Base-by-base conservation (phyloP, 2,329 filamentous ascomycete species). In the Epichloe amarillans region DNA sequence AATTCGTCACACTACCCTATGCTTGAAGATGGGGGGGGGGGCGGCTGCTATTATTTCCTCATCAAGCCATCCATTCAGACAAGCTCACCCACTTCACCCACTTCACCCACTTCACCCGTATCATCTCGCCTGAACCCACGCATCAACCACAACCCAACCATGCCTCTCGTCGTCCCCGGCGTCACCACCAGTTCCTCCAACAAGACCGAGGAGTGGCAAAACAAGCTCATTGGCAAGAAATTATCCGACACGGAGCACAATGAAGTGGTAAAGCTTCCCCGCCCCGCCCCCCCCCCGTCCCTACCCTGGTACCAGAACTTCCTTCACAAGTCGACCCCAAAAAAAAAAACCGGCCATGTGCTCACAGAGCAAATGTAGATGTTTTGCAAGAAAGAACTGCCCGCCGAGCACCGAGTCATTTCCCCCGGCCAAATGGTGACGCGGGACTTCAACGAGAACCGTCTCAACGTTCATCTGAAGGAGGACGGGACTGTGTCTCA, bases 111-210 rank as follows among this genome's bases (percentile, higher is more conserved):
- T n/a, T n/a, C 1, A 10, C 3, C 3, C 8, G 26, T 4, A 0
- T 30, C 8, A 30, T 30, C 26, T 4, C 26, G 3, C 8, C 26
- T 4, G 3, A 30, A 30, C 41, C 41, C 21, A 11, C 23, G 19
- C 23, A 26, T 17, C 11, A 17, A 17, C 38, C 19, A 17, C 15
- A 12, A 44, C 47, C 26, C 39, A 53, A 64, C n/a, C 68, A 82
- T 84, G 80, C 80, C 80, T 76, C 79, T 83, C 66, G 72, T 83
- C 58, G 73, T 81, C 17, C 79, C 79, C 50, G 77, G 75, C 61
- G 67, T 82, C 58, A 80, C 71, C 55, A 70, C 66, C 54, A 68
- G 66, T 54, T 64, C 70, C 40, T 63, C 63, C 55, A 61, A 68
- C 62, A 71, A 72, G 65, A 77, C 72, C 37, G 69, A 79, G 53